Base-by-base conservation (phyloP, 441 rosid species). In the Capsella rubella region DNA sequence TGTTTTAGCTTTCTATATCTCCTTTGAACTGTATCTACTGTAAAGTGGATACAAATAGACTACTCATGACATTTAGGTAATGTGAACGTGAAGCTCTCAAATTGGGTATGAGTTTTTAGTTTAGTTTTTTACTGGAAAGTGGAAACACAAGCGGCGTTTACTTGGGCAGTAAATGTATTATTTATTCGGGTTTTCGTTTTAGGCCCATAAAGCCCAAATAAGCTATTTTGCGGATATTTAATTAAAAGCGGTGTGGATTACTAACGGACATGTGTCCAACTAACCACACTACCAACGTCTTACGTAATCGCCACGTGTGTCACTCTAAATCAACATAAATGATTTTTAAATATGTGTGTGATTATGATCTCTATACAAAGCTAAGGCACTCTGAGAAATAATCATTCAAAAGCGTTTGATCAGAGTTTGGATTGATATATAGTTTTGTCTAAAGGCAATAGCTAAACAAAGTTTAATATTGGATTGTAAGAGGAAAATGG, bases 401-500 rank as follows among this genome's bases (percentile, higher is more conserved):
- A 16, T 42, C 8, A 7, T 18, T 65, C 39, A 58, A 29, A 43
- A 35, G 51, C 5, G 5, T 55, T 35, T 39, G 15, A 43, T 57
- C 27, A 4, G 21, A 32, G 40, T 15, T 12, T 32, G 5, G 18
- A 16, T 16, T 16, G 18, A 16, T 16, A 16, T 16, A 16, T 34
- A 9, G 10, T 2, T 8, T 14, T 6, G 8, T 32, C 7, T 21
- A 2, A 21, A 21, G 25, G 25, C 39, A 5, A 28, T 13, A 40
- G 6, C 12, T 11, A 35, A 8, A 15, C 13, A n/a, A 59, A 18
- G 3, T 6, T 53, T 3, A 11, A 7, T 4, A 34, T 34, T 34
- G 37, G 6, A 16, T 37, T 5, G 14, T 11, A 47, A 59, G 56
- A 60, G 68, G 59, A 62, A 62, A 15, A 76, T 76, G 76, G 72